Evolutionary conservation across 805 yeast species (phyloP).

Genomic region (Wickerhamiella dianesei): DNA sequence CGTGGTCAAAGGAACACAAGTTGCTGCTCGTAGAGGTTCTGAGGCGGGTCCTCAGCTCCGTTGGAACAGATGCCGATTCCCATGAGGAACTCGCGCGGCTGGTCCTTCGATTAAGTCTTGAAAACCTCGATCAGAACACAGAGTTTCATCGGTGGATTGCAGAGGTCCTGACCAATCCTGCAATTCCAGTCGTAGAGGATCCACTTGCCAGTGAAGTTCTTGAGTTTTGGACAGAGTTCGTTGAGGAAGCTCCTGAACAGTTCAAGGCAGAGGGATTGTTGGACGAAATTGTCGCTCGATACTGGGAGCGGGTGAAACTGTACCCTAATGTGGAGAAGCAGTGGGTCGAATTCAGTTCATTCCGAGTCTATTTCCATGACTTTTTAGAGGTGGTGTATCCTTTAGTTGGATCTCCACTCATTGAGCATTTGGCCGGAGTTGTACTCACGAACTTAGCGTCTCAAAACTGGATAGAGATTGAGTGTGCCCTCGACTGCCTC

Average conservation of each 20-base stretch:
- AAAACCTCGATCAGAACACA: slow-evolving; percentile 7
- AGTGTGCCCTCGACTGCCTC: slow-evolving; percentile 48
- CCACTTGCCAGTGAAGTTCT: slow-evolving; percentile 20
- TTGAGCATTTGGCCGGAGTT: slow-evolving; percentile 28
- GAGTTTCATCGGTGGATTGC: slow-evolving; percentile 12
- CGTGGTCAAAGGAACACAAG: slow-evolving; percentile 12
- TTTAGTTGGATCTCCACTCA: slow-evolving; percentile 42
- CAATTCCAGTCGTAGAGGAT: slow-evolving; percentile 20
- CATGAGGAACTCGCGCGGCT: slow-evolving; percentile 13
- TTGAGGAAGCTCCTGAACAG: slow-evolving; percentile 22
- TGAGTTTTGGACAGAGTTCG: slow-evolving; percentile 25
- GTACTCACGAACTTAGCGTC: slow-evolving; percentile 5
- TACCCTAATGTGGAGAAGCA: slow-evolving; percentile 11
- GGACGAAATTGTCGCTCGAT: slow-evolving; percentile 41
- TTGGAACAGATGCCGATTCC: slow-evolving; percentile 7
- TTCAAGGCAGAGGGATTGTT: slow-evolving; percentile 23
- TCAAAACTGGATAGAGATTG: slow-evolving; percentile 34
- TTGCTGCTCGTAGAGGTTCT: slow-evolving; percentile 3
- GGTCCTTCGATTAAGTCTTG: slow-evolving; percentile 11
- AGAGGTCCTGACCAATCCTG: slow-evolving; percentile 8
- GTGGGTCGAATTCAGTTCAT: slow-evolving; percentile 50
- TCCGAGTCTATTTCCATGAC: slow-evolving; percentile 64
- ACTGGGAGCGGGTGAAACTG: slow-evolving; percentile 54
- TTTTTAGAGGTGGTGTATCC: slow-evolving; percentile 60
- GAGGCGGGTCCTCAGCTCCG: slow-evolving; percentile 1